Evolutionary conservation across 83 land plant species (phyloP).

Genomic region (Diphasiastrum complanatum): DNA sequence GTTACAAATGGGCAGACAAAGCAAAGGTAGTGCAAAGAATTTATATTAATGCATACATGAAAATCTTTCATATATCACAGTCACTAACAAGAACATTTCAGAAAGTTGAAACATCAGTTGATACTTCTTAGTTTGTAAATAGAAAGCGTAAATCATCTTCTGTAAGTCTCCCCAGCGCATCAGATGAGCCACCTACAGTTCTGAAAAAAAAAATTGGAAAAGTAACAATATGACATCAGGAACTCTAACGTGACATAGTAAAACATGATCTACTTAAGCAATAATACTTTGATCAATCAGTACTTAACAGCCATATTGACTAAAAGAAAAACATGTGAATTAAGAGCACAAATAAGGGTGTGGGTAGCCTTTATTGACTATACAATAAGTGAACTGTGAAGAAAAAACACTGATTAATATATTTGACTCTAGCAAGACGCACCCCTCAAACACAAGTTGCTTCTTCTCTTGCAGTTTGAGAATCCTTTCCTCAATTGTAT

Average conservation of each 20-base stretch:
- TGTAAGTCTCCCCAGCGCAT: constrained; percentile 76
- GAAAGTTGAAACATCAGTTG: no score
- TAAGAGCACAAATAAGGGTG: not conserved
- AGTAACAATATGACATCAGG: no score
- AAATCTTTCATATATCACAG: no score
- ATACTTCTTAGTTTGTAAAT: constrained; percentile 30
- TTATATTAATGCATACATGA: no score
- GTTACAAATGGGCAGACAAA: no score
- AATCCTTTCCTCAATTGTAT: constrained; percentile 85
- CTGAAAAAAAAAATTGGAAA: constrained; percentile 28
- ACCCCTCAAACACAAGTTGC: constrained; percentile 91
- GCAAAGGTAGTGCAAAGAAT: no score
- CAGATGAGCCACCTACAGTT: constrained; percentile 77
- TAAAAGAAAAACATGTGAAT: not conserved
- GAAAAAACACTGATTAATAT: not conserved
- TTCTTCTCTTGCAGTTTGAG: constrained; percentile 83
- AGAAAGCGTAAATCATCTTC: constrained; percentile 67
- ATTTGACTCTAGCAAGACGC: constrained; percentile 4
- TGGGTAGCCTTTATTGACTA: not conserved
- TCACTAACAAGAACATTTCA: no score
- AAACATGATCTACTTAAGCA: no score
- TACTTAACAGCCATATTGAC: not conserved
- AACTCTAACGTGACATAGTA: no score
- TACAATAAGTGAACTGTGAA: not conserved
- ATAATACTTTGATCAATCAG: not conserved